Conservation (phyloP, 805 yeast genomes). For the Lipomyces lipofer region DNA sequence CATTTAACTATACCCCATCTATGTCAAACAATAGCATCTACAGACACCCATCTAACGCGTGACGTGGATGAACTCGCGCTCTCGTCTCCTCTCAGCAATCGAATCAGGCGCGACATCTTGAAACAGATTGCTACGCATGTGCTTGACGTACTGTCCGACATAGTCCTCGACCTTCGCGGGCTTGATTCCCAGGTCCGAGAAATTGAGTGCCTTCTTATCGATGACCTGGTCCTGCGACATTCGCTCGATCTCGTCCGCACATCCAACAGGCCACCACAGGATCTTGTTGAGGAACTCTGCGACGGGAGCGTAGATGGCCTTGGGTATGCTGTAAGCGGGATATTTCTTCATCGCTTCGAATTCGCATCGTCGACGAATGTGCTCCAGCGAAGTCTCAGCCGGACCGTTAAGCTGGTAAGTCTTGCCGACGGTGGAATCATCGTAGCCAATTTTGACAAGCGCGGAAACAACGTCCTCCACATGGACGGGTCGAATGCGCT, state of each 20-base stretch:
- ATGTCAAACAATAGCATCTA: no score
- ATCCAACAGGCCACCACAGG: conserved; percentile 50
- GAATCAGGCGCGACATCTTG: conserved; percentile 29
- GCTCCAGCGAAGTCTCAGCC: conserved; percentile 59
- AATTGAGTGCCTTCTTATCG: conserved; percentile 61
- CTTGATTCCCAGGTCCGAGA: conserved; percentile 68
- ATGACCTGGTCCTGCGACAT: conserved; percentile 64
- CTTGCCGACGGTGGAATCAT: conserved; percentile 77
- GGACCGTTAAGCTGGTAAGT: conserved; percentile 73
- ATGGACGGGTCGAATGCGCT: conserved; percentile 69
- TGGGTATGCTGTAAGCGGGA: conserved; percentile 45
- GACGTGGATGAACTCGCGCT: conserved; percentile 26
- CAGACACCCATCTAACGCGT: conserved; percentile 15
- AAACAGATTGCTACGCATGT: conserved; percentile 29
- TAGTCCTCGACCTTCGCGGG: conserved; percentile 55
- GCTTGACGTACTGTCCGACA: conserved; percentile 47
- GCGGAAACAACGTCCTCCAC: conserved; percentile 77
- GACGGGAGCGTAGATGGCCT: conserved; percentile 41
- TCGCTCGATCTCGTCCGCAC: conserved; percentile 75
- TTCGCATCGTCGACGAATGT: conserved; percentile 70
- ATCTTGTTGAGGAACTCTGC: conserved; percentile 43
- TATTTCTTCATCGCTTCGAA: conserved; percentile 53
- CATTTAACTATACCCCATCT: no score
- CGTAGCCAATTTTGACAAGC: conserved; percentile 73
- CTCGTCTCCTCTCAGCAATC: conserved; percentile 24